phyloP scores from a whole-genome alignment of 345 rosid species.

The Linum usitatissimum region DNA sequence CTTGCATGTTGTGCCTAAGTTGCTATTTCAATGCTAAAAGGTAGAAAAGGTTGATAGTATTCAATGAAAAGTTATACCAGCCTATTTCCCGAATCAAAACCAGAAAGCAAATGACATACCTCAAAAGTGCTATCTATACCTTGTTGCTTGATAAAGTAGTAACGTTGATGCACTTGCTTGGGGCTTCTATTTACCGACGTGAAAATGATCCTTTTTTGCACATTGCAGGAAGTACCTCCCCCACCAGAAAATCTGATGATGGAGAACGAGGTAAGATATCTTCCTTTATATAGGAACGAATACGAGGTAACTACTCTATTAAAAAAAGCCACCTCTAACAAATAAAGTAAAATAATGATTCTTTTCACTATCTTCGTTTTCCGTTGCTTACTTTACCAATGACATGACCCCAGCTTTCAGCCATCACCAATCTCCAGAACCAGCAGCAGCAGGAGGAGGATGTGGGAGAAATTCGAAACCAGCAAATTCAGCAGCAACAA shows the following conservation, averaged over 20 bases:
- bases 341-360: too few species aligned
- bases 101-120: too few species aligned
- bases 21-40: too few species aligned
- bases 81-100: too few species aligned
- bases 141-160: too few species aligned
- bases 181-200: neutral
- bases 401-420: neutral
- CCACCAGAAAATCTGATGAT: constrained; percentile 4
- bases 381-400: neutral
- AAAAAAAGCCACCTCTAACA: neutral
- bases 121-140: too few species aligned
- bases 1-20: too few species aligned
- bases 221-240: constrained; percentile 17
- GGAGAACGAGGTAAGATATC: constrained; percentile 13
- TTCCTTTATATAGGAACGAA: too few species aligned
- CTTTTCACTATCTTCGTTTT: neutral
- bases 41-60: too few species aligned
- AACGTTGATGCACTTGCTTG: neutral
- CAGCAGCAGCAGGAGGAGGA: neutral
- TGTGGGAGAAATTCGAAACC: too few species aligned
- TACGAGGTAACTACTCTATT: neutral
- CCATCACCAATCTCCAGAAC: neutral
- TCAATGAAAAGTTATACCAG: too few species aligned
- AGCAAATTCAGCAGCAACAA: too few species aligned
- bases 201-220: neutral